Percentiles rank a stretch among this genome's conserved stretches.
Conservation (phyloP, 306 rosid species). For the Albizia julibrissin region DNA sequence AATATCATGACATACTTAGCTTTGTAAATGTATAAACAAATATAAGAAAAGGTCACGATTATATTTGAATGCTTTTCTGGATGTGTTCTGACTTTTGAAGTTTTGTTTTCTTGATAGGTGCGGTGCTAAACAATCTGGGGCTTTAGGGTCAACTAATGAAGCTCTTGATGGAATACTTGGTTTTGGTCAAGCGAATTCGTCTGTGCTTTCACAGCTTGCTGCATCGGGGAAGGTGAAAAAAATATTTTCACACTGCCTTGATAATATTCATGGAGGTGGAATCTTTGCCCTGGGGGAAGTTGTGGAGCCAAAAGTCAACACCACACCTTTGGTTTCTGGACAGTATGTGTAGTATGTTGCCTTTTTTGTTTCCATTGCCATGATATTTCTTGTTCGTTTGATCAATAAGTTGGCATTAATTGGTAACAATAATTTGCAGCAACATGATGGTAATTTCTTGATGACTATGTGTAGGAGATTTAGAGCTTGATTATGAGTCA, state of each 20-base stretch:
- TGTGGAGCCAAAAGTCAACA: constrained; percentile 78
- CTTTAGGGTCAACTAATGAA: constrained; percentile 53
- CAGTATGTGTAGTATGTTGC: constrained; percentile 61
- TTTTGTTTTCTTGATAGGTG: constrained; percentile 57
- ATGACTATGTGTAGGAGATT: too few species aligned
- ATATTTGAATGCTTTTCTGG: constrained; percentile 2
- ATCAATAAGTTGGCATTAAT: constrained; percentile 14
- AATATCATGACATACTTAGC: constrained; percentile 8
- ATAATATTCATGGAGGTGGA: constrained; percentile 82
- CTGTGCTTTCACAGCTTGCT: constrained; percentile 91
- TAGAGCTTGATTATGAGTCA: too few species aligned
- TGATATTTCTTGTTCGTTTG: constrained; percentile 26
- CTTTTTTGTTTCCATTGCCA: constrained; percentile 25
- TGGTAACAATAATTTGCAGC: constrained; percentile 13
- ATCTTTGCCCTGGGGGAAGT: constrained; percentile 95
- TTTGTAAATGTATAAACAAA: constrained; percentile 19
- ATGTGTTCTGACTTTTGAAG: neutral
- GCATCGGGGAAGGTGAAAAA: constrained; percentile 80
- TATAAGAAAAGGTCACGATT: neutral
- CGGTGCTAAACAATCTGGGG: constrained; percentile 75
- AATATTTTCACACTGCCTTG: constrained; percentile 92
- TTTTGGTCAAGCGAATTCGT: constrained; percentile 96
- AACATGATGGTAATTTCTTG: constrained; percentile 12
- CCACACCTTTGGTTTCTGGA: constrained; percentile 68
- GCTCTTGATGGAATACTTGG: constrained; percentile 92